Evolutionary conservation across 768 basidiomycete genomes (phyloP).

Genomic region (Tulasnella sp.): DNA sequence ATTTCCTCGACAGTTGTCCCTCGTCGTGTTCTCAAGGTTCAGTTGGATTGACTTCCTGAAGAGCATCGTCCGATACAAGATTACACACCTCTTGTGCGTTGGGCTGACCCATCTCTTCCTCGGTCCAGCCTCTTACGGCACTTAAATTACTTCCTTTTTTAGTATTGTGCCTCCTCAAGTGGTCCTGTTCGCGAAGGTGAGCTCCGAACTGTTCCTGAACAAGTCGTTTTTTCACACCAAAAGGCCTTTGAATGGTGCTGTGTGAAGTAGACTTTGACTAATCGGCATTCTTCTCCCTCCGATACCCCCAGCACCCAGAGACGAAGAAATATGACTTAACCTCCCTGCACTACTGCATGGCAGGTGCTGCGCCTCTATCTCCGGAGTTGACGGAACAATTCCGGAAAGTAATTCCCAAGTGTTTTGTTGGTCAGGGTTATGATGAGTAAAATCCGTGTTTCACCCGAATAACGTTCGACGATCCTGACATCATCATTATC

Average conservation of each 20-base stretch:
- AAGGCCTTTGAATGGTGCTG: not conserved
- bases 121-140: not conserved
- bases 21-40: slow-evolving; percentile 54
- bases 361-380: slow-evolving; percentile 53
- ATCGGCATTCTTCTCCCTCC: not conserved
- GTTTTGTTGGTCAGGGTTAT: slow-evolving; percentile 25
- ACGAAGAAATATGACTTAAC: slow-evolving; percentile 45
- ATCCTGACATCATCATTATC: slow-evolving; percentile 14
- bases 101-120: not conserved
- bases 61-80: slow-evolving; percentile 50
- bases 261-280: not conserved
- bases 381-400: slow-evolving; percentile 46
- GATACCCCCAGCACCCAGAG: slow-evolving; percentile 40
- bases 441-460: slow-evolving; percentile 10
- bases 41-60: slow-evolving; percentile 53
- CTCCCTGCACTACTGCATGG: slow-evolving; percentile 44
- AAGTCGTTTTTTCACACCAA: not conserved
- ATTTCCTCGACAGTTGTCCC: slow-evolving; percentile 20
- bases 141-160: slow-evolving; percentile 4
- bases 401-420: slow-evolving; percentile 44
- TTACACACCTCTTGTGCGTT: slow-evolving; percentile 49
- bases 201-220: slow-evolving; percentile 13
- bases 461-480: slow-evolving; percentile 7
- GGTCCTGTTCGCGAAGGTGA: slow-evolving; percentile 52
- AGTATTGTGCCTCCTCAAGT: slow-evolving; percentile 54